These are phyloP conservation scores for Tylopilus felleus DNA, from an alignment of 768 basidiomycete genomes.

Conservation along the genomic window DNA sequence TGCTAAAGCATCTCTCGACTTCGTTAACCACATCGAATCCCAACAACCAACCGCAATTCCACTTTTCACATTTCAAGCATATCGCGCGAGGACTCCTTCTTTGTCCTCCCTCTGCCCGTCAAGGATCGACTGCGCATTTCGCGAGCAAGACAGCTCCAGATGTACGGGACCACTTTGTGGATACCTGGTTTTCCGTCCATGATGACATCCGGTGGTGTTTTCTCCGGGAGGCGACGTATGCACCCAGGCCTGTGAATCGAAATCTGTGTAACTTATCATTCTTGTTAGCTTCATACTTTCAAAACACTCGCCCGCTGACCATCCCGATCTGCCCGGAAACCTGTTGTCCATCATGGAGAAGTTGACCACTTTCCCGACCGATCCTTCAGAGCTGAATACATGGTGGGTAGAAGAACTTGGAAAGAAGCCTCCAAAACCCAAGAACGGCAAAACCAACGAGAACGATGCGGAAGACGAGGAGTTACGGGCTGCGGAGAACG, in stretches of 20 bases:
- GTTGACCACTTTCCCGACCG: slow-evolving; percentile 71
- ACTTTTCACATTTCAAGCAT: slow-evolving; percentile 64
- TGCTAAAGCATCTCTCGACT: slow-evolving; percentile 76
- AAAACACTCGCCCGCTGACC: slow-evolving; percentile 27
- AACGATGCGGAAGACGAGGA: slow-evolving; percentile 34
- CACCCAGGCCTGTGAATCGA: background rate
- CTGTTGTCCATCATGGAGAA: slow-evolving; percentile 64
- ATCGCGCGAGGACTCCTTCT: slow-evolving; percentile 57
- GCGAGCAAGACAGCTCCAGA: slow-evolving; percentile 50
- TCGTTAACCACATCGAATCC: slow-evolving; percentile 46
- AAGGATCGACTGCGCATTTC: slow-evolving; percentile 16
- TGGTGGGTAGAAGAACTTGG: slow-evolving; percentile 80
- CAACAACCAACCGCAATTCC: slow-evolving; percentile 57
- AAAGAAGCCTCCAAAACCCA: slow-evolving; percentile 50
- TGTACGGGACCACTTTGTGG: slow-evolving; percentile 60
- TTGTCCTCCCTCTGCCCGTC: slow-evolving; percentile 51
- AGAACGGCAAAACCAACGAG: slow-evolving; percentile 41
- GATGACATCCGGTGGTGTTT: slow-evolving; percentile 91
- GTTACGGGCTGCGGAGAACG: slow-evolving; percentile 31
- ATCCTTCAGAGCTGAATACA: slow-evolving; percentile 59
- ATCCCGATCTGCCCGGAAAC: slow-evolving; percentile 44
- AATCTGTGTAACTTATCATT: background rate
- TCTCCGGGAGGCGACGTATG: slow-evolving; percentile 72
- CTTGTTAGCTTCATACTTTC: slow-evolving; percentile 23
- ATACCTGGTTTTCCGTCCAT: slow-evolving; percentile 71